Base-by-base conservation (phyloP, 2,329 filamentous ascomycete genomes). In the Davidsoniella eucalypti region DNA sequence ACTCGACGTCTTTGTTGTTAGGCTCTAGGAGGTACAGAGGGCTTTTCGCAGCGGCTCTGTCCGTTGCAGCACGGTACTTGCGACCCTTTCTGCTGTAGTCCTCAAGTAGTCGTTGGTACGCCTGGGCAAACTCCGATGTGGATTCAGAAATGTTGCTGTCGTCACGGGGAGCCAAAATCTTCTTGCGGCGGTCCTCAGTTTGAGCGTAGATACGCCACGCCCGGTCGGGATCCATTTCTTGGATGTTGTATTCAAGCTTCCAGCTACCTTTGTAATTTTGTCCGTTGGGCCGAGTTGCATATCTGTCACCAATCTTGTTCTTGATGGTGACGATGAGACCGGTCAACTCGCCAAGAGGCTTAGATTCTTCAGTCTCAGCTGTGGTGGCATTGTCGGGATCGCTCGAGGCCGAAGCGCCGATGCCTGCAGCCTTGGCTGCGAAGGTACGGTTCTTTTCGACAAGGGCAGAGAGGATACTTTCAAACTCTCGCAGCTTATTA, bases 211-310 rank as follows among this genome's bases (percentile, higher is more conserved):
- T 61, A 0, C 51, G 63, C 53, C 62, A 63, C 1, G 73, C 75
- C 8, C 68, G 65, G 0, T 61, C 55, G 2, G 57, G 55, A 0
- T 63, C 48, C 2, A 87, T 67, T 55, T 88, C 82, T 43, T 73
- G 71, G 44, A 95, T 65, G 36, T 79, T 72, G 63, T 94, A 95
- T 57, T 92, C 78, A n/a, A 95, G 68, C 0, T 66, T 62, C 88
- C 88, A 95, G 55, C 78, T 52, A 60, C 62, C 5, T 8, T 17
- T 12, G 58, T 29, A 0, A 47, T 62, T 43, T 81, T 61, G 12
- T 0, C 69, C 57, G 1, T 64, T 55, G 0, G 87, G 84, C 2
- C 87, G 78, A 0, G 67, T 60, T 1, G 86, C 75, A 49, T 74
- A 72, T 10, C 67, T 49, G 16, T 75, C 80, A 58, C 92, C 82